Evolutionary conservation across 1,139 yeast genomes (phyloP), one percentile per base, ranked within the genome.

Genomic region (Geotrichum restrictum): DNA sequence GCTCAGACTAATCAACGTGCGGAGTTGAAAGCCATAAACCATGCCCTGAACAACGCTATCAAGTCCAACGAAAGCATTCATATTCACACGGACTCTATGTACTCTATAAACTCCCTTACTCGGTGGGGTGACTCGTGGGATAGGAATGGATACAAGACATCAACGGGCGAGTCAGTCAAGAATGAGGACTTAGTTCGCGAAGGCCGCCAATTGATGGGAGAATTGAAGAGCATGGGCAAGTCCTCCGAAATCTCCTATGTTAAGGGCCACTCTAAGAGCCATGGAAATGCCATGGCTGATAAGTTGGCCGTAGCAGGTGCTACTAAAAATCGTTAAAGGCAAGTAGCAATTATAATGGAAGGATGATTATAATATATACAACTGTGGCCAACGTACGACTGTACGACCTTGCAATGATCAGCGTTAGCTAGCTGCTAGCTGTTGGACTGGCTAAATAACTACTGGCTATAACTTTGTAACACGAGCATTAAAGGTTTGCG

Each of bases 251-350:
- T 85, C 46, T 68, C 67, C 10, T 82, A 93, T 72, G 94, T 88
- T 3, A 73, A 71, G 50, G 96, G 94, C 0, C 97, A 91, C 66
- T 66, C 72, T 16, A 93, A 89, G 0, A 66, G 72, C 44, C 65
- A 62, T 16, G 96, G 96, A 0, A 89, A 89, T 64, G 89, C 83
- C 58, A 72, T 66, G 63, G 97, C 97, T 0, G 96, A 91, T 65
- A 61, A 65, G 43, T 71, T 89, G 50, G 97, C 97, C 2, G 83
- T 79, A 55, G 53, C 61, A 29, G 94, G 88, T 13, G 69, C 69
- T 14, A 8, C 18, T n/a, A 43, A 39, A 31, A 21, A 37, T n/a
- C n/a, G n/a, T n/a, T n/a, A n/a, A n/a, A n/a, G n/a, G n/a, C n/a
- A n/a, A n/a, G n/a, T n/a, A n/a, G n/a, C n/a, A n/a, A n/a, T n/a